Evolutionary conservation across 2,329 filamentous ascomycete species (phyloP).

Genomic region (Ceratocystis colombiana): DNA sequence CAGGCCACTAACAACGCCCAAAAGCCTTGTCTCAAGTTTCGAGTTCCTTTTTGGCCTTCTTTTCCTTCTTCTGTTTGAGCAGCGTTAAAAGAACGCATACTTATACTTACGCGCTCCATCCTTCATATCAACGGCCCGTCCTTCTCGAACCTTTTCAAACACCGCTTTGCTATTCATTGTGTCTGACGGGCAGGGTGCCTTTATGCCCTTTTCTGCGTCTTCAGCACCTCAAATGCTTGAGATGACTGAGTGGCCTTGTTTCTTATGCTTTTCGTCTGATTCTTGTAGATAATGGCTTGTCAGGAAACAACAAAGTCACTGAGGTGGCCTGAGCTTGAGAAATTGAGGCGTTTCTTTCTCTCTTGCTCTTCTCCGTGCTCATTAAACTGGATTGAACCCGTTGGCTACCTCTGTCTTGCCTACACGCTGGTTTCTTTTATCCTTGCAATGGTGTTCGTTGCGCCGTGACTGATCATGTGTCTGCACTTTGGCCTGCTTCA

Average conservation of each 20-base stretch:
- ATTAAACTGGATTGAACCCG: too few relatives aligned
- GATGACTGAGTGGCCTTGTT: neutral
- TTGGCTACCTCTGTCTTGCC: neutral
- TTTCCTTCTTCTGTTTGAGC: neutral
- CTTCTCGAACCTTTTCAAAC: neutral
- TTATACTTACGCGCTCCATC: neutral
- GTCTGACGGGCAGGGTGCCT: neutral
- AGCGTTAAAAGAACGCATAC: neutral
- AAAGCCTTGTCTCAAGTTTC: neutral
- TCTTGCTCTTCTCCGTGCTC: neutral
- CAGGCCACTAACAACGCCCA: neutral
- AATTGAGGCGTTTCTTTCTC: too few relatives aligned
- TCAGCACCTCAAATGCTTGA: too few relatives aligned
- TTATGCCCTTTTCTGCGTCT: neutral
- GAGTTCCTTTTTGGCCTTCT: neutral
- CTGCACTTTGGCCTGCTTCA: too few relatives aligned
- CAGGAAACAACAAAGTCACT: too few relatives aligned
- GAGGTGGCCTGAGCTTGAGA: too few relatives aligned
- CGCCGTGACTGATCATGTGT: too few relatives aligned
- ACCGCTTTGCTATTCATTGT: neutral
- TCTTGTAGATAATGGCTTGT: neutral
- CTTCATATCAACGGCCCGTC: neutral
- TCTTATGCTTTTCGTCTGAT: slow-evolving; percentile 5
- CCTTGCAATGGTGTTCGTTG: too few relatives aligned
- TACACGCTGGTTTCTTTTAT: too few relatives aligned